Evolutionary conservation across 495 filamentous ascomycete genomes (phyloP).

Genomic region (Penicillium verhagenii): DNA sequence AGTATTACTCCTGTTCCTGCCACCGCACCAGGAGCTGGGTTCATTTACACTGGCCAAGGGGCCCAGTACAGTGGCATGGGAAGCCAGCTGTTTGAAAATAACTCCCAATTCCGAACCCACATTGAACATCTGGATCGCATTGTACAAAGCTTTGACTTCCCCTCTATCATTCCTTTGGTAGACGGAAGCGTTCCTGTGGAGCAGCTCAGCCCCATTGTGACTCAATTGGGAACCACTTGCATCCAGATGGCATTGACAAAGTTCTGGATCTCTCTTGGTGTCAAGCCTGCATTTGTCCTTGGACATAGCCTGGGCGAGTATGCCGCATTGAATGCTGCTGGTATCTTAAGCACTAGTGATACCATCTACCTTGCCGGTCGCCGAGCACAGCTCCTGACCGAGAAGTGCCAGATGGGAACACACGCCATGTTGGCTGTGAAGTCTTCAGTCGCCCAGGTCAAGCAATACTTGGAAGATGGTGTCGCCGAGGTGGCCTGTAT

Average conservation of each 20-base stretch:
- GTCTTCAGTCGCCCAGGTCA: conserved; percentile 34
- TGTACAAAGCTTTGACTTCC: conserved; percentile 65
- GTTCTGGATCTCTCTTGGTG: conserved; percentile 77
- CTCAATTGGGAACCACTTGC: conserved; percentile 74
- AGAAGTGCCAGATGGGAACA: conserved; percentile 67
- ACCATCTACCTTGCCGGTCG: conserved; percentile 78
- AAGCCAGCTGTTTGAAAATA: conserved; percentile 64
- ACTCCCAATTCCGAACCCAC: conserved; percentile 63
- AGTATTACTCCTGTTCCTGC: conserved; percentile 27
- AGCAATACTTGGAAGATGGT: conserved; percentile 24
- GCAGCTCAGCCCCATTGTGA: conserved; percentile 67
- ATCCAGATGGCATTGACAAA: conserved; percentile 84
- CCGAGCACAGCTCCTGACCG: conserved; percentile 71
- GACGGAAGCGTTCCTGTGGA: conserved; percentile 43
- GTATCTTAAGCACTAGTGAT: conserved; percentile 75
- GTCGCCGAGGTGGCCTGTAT: conserved; percentile 51
- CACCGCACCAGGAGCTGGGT: conserved; percentile 50
- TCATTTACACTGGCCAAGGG: conserved; percentile 61
- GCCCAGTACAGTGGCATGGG: conserved; percentile 62
- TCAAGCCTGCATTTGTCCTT: conserved; percentile 72
- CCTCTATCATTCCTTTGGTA: conserved; percentile 65
- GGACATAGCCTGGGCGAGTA: conserved; percentile 91
- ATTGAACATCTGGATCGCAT: conserved; percentile 72
- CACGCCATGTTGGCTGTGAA: conserved; percentile 61
- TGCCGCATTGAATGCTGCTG: conserved; percentile 78